phyloP scores from a whole-genome alignment of 805 yeast genomes.

The Pichia cephalocereana region DNA sequence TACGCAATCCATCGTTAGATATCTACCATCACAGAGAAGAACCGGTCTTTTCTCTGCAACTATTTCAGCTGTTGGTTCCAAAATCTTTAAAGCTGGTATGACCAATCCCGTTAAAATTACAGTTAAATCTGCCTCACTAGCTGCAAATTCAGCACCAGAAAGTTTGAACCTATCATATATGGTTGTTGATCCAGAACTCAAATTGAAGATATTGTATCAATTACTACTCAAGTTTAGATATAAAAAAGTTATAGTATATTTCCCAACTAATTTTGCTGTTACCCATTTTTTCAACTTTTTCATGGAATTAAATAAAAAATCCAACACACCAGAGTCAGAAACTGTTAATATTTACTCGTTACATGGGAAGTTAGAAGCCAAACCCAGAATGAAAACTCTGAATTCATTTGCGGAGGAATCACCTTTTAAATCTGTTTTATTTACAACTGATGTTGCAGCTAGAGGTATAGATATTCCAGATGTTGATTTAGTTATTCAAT shows the following conservation, averaged over 20 bases:
- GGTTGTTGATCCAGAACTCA: slow-evolving; percentile 48
- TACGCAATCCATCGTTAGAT: slow-evolving; percentile 53
- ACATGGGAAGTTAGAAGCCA: slow-evolving; percentile 86
- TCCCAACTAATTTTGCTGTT: slow-evolving; percentile 85
- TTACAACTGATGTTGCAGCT: slow-evolving; percentile 98
- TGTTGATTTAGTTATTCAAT: slow-evolving; percentile 86
- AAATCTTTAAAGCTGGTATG: slow-evolving; percentile 80
- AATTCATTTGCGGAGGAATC: slow-evolving; percentile 44
- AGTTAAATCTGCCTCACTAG: slow-evolving; percentile 44
- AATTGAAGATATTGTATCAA: slow-evolving; percentile 50
- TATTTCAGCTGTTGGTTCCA: slow-evolving; percentile 68
- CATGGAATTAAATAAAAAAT: slow-evolving; percentile 28
- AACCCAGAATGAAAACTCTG: slow-evolving; percentile 67
- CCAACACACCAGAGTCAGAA: slow-evolving; percentile 9
- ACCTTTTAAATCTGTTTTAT: slow-evolving; percentile 46
- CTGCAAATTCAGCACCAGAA: slow-evolving; percentile 40
- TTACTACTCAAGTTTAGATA: slow-evolving; percentile 45
- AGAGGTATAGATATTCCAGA: slow-evolving; percentile 94
- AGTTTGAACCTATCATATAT: slow-evolving; percentile 55
- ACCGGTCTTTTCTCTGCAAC: slow-evolving; percentile 95
- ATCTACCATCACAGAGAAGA: slow-evolving; percentile 83
- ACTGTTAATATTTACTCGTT: slow-evolving; percentile 49
- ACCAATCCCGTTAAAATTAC: slow-evolving; percentile 84
- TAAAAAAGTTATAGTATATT: slow-evolving; percentile 80
- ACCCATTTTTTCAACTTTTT: slow-evolving; percentile 62